A percentile compares a stretch with the other conserved stretches of the same genome.
These are phyloP conservation scores for Ophiocordyceps camponoti-leonardi DNA, from an alignment of 2,329 filamentous ascomycete genomes.

Conservation along the genomic window DNA sequence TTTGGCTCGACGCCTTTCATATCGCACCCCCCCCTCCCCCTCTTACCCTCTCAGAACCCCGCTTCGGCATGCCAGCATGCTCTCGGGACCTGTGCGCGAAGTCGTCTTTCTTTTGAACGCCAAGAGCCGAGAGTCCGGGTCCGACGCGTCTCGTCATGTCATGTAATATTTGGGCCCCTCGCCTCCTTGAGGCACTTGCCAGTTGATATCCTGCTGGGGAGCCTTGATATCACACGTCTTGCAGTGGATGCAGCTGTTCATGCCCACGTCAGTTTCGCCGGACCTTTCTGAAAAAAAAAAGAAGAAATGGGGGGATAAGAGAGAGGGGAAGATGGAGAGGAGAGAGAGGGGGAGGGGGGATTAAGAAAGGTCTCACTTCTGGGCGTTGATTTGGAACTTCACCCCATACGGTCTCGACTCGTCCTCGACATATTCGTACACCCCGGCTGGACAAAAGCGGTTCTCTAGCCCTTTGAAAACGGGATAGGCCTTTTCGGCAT, in stretches of 20 bases:
- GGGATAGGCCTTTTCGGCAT: conserved; percentile 69
- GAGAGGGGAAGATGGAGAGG: not conserved
- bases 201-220: conserved; percentile 92
- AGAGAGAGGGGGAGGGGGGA: not conserved
- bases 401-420: conserved; percentile 72
- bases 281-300: not conserved
- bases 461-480: conserved; percentile 87
- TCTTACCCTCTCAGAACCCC: not conserved
- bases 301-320: no score
- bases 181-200: conserved; percentile 86
- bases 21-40: not conserved
- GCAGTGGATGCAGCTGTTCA: conserved; percentile 81
- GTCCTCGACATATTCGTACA: conserved; percentile 97
- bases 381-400: conserved; percentile 90
- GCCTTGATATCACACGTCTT: conserved; percentile 99
- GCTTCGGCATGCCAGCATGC: not conserved
- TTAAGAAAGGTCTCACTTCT: conserved; percentile 56
- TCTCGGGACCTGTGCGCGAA: not conserved
- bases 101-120: no score
- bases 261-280: not conserved
- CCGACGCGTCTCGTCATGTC: conserved; percentile 25
- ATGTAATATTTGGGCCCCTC: conserved; percentile 59
- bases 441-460: conserved; percentile 89
- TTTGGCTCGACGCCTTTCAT: not conserved
- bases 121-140: no score